Percentiles rank a stretch among this genome's conserved stretches.
Conservation (phyloP, 208 protist genomes). For the Acanthamoeba triangularis region DNA sequence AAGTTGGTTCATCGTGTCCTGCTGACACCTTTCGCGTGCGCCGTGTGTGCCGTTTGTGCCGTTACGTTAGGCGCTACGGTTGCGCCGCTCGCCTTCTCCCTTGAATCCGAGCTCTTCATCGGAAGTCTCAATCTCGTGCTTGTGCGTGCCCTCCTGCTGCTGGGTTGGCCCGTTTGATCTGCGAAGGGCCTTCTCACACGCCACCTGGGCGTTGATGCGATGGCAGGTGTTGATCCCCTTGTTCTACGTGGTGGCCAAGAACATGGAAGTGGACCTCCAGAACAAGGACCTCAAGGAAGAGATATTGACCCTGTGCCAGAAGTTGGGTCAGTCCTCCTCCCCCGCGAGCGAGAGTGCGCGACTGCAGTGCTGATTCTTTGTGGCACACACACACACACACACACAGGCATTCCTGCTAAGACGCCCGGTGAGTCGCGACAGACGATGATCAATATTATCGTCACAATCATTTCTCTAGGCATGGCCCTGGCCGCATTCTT, state of each 20-base stretch:
- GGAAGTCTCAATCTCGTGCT: constrained; percentile 67
- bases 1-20: too few species aligned
- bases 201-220: not conserved
- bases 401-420: constrained; percentile 31
- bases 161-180: too few species aligned
- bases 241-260: constrained; percentile 63
- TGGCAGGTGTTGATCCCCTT: constrained; percentile 44
- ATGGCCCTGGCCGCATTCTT: constrained; percentile 14
- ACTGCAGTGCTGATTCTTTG: too few species aligned
- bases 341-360: too few species aligned
- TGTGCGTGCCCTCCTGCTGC: too few species aligned
- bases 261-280: constrained; percentile 63
- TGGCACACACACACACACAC: too few species aligned
- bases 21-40: too few species aligned
- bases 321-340: too few species aligned
- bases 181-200: not conserved
- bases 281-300: constrained; percentile 43
- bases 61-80: constrained; percentile 22
- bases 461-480: not conserved
- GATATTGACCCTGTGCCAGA: constrained; percentile 7
- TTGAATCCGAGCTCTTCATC: constrained; percentile 43
- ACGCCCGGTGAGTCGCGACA: constrained; percentile 19
- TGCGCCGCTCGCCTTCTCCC: not conserved
- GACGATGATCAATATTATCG: not conserved
- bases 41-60: too few species aligned